Base-by-base conservation (phyloP, 2,329 filamentous ascomycete species). In the Nothomitra cinnamomea region DNA sequence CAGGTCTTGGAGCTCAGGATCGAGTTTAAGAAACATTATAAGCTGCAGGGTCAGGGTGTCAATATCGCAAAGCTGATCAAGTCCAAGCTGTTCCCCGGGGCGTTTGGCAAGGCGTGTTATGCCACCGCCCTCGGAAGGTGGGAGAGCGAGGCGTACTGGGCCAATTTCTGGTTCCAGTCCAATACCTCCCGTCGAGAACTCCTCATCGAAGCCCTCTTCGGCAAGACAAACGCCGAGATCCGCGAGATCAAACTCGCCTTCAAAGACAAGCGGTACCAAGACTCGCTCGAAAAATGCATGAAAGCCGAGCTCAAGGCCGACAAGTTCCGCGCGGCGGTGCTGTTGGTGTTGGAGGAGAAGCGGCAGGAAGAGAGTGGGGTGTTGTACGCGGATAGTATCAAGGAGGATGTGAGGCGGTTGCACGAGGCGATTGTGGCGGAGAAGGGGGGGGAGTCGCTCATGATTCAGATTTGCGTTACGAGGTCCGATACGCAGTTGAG, bases 121-220 rank as follows among this genome's bases (percentile, higher is more conserved):
- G 81, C 89, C 2, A 89, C 87, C 1, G 88, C 90, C 0, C 77
- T 96, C 0, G 92, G 92, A 8, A 77, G 78, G 52, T 96, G 88
- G 82, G 92, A 95, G 69, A 83, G 82, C 60, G 92, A 98, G 66
- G 87, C 87, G 0, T 95, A 95, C 73, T 98, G 92, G 89, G 88
- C 90, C 56, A 96, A 95, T 66, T 95, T 87, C 67, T 96, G 88
- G 82, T 96, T 95, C 69, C 90, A 95, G 64, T 82, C 83, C 38
- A 85, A 90, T 66, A 85, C 83, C 61, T 86, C 82, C 6, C 78
- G 87, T 2, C 80, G 89, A 4, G 90, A 96, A 67, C 74, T 98
- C 36, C 77, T 98, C 53, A 95, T 96, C 61, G 92, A 98, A 68
- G 80, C 82, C 4, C 76, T 98, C 19, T 94, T 95, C 80, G 92